Conservation (phyloP, 1,284 basidiomycete species). For the Microbotryomycetes sp. region DNA sequence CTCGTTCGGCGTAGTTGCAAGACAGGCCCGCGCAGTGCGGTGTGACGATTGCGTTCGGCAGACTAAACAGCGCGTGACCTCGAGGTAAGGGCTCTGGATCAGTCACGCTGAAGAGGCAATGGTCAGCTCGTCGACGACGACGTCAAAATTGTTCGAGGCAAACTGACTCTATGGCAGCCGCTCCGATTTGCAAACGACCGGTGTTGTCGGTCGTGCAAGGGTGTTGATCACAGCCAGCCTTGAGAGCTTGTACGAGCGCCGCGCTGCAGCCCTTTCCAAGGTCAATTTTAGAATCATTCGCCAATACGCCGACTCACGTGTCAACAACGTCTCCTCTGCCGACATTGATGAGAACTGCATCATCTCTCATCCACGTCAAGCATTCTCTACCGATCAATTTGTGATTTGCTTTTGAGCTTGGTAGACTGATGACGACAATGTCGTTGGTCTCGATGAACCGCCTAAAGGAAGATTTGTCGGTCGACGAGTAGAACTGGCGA, state of each 20-base stretch:
- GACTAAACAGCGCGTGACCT: constrained; percentile 30
- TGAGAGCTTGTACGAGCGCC: constrained; percentile 30
- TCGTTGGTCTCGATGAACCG: not conserved
- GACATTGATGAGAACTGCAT: not conserved
- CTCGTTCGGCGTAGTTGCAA: constrained; percentile 26
- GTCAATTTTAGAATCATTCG: too few species aligned
- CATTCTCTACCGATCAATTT: not conserved
- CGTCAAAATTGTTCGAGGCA: too few species aligned
- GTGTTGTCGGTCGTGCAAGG: too few species aligned
- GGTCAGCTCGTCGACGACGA: not conserved
- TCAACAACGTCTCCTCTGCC: not conserved
- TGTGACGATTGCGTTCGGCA: constrained; percentile 34
- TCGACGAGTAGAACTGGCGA: not conserved
- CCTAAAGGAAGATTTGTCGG: not conserved
- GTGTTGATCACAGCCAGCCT: constrained; percentile 7
- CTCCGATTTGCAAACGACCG: constrained; percentile 5
- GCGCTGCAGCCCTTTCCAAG: constrained; percentile 5
- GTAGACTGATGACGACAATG: not conserved
- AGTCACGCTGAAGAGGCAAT: constrained; percentile 32
- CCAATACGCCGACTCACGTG: not conserved
- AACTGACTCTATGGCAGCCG: not conserved
- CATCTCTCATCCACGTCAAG: not conserved
- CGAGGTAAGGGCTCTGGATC: constrained; percentile 36
- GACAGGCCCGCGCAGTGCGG: constrained; percentile 34
- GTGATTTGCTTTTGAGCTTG: not conserved